These are phyloP conservation scores for Grosmannia clavigera DNA, from an alignment of 2,329 filamentous ascomycete species.

Conservation along the genomic window DNA sequence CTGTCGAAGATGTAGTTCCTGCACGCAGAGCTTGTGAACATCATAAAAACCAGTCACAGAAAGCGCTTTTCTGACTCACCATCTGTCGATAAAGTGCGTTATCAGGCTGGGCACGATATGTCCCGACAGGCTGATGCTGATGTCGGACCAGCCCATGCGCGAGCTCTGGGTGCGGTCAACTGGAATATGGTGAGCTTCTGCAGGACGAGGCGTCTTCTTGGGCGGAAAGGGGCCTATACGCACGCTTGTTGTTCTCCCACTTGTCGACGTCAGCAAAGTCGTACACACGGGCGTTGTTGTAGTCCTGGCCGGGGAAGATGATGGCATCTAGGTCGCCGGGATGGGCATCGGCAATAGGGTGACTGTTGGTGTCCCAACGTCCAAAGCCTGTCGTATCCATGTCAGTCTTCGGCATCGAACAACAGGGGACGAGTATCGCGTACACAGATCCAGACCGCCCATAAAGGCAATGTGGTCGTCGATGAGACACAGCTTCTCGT, in stretches of 20 bases:
- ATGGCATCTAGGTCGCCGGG: slow-evolving; percentile 63
- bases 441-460: slow-evolving; percentile 77
- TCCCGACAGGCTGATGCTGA: slow-evolving; percentile 64
- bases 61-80: slow-evolving; percentile 30
- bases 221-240: slow-evolving; percentile 9
- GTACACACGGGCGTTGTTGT: slow-evolving; percentile 76
- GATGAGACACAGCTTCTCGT: slow-evolving; percentile 79
- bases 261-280: slow-evolving; percentile 69
- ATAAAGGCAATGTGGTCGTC: slow-evolving; percentile 77
- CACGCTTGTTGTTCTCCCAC: slow-evolving; percentile 71
- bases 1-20: slow-evolving; percentile 76
- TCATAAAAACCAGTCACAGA: background rate
- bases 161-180: slow-evolving; percentile 67
- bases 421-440: slow-evolving; percentile 9
- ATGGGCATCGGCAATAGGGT: slow-evolving; percentile 75
- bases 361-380: slow-evolving; percentile 76
- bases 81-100: slow-evolving; percentile 71
- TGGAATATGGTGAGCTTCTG: slow-evolving; percentile 15
- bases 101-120: slow-evolving; percentile 63
- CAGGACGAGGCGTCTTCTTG: background rate
- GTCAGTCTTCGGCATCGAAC: slow-evolving; percentile 10
- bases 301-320: slow-evolving; percentile 82
- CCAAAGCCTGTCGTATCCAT: slow-evolving; percentile 47
- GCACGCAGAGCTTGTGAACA: slow-evolving; percentile 7
- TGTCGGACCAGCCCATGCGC: slow-evolving; percentile 88